These are phyloP conservation scores for Erythrophleum ivorense DNA, from an alignment of 331 rosid genomes.

Conservation along the genomic window DNA sequence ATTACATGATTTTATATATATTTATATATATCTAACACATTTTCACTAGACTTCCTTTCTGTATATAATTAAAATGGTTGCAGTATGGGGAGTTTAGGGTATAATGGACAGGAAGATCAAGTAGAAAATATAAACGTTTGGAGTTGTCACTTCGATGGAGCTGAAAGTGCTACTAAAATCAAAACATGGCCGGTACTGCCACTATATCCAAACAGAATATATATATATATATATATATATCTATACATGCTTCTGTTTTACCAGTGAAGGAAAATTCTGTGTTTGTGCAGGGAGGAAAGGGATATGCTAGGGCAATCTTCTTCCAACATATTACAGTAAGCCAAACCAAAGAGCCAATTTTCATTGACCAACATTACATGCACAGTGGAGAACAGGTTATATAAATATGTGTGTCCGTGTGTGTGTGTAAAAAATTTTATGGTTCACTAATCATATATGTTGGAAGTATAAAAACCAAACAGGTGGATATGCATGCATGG, in stretches of 20 bases:
- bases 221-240: too few species aligned
- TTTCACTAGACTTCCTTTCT: too few species aligned
- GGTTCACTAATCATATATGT: too few species aligned
- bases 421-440: too few species aligned
- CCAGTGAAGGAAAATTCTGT: too few species aligned
- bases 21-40: too few species aligned
- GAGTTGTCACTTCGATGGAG: slow-evolving; percentile 41
- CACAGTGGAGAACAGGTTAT: not conserved
- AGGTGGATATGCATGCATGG: too few species aligned
- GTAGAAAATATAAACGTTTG: slow-evolving; percentile 39
- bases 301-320: slow-evolving; percentile 32
- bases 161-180: slow-evolving; percentile 39
- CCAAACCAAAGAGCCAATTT: slow-evolving; percentile 19
- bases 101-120: not conserved
- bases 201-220: too few species aligned
- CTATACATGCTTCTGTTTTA: too few species aligned
- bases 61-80: not conserved
- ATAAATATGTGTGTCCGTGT: too few species aligned
- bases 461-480: too few species aligned
- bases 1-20: too few species aligned
- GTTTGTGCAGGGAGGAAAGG: slow-evolving; percentile 43
- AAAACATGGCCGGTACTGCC: slow-evolving; percentile 41
- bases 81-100: slow-evolving; percentile 59
- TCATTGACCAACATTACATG: slow-evolving; percentile 46
- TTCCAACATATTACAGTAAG: slow-evolving; percentile 39